Base-by-base conservation (phyloP, 2,329 filamentous ascomycete genomes). In the Lachnellula suecica region DNA sequence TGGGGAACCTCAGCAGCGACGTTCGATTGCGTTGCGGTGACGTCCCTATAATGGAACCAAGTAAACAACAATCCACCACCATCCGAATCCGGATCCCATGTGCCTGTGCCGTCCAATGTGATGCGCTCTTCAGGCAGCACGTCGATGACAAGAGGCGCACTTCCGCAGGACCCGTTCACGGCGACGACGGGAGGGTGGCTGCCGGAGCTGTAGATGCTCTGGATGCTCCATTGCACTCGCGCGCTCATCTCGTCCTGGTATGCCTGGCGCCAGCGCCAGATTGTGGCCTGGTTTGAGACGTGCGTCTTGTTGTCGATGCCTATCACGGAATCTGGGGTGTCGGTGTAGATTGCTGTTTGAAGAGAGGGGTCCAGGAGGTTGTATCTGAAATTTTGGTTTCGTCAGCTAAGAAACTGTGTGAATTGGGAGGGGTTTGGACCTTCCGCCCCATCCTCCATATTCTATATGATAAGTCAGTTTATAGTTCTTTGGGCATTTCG, bases 241-340 rank as follows among this genome's bases (percentile, higher is more conserved):
- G 76, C 74, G 0, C 74, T 74, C 52, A 79, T 77, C 48, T 77
- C 74, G 44, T 74, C 72, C 58, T 78, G 75, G 48, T 73, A 78
- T 0, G 74, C 72, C 45, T 72, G 66, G 15, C 75, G 63, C 76
- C 75, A 79, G 23, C 75, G 68, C 75, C 75, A 79, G 37, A 78
- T 72, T 0, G 74, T 76, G 4, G 75, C 75, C 13, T 75, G 71
- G 46, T 76, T 78, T 23, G 59, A 66, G 11, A 53, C 53, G 45
- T 62, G 64, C 2, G 43, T 63, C 29, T 60, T 51, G 4, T 64
- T 61, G 52, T 71, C 61, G 10, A 52, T 13, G 4, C 71, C 70
- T 11, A 64, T 41, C 2, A 68, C 68, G 2, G 53, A 49, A 50
- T 72, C 70, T 4, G 51, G 47, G 1, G 63, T 57, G 53, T 70